Percentiles rank a stretch among this genome's conserved stretches.
These are phyloP conservation scores for Microstegium vimineum DNA, from an alignment of 176 grass and related monocot genomes.

Conservation along the genomic window DNA sequence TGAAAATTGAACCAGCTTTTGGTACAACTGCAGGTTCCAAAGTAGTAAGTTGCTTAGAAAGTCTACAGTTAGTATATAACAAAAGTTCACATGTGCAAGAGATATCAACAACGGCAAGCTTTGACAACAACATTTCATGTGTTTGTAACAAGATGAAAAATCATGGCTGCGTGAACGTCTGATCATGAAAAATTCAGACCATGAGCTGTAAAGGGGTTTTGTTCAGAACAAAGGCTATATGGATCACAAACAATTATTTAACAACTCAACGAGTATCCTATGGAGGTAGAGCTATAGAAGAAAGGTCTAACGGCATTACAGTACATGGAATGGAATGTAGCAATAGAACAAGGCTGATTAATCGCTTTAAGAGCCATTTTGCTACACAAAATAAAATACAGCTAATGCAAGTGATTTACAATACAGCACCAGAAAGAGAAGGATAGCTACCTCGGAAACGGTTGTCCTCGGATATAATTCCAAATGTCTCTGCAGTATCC, in stretches of 20 bases:
- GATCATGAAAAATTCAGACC: too few relatives aligned
- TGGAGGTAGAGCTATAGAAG: not conserved
- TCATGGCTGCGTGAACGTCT: not conserved
- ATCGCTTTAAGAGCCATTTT: not conserved
- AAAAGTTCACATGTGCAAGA: not conserved
- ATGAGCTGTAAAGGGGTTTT: not conserved
- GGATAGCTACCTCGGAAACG: slow-evolving; percentile 55
- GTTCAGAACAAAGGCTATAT: not conserved
- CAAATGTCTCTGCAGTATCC: slow-evolving; percentile 87
- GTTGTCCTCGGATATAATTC: slow-evolving; percentile 70
- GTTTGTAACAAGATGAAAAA: not conserved
- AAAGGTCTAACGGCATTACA: not conserved
- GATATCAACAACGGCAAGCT: not conserved
- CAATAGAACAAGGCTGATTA: not conserved
- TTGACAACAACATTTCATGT: not conserved
- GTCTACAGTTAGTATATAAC: not conserved
- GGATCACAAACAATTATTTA: not conserved
- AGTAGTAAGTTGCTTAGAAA: not conserved
- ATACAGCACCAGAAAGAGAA: slow-evolving; percentile 7
- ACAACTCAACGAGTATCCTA: not conserved
- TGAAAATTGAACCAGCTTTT: slow-evolving; percentile 82
- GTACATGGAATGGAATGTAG: not conserved
- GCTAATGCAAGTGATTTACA: not conserved
- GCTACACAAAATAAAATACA: slow-evolving; percentile 15
- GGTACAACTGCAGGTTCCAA: too few relatives aligned